phyloP scores from a whole-genome alignment of 2,329 filamentous ascomycete species.

The Trichoderma sp. region DNA sequence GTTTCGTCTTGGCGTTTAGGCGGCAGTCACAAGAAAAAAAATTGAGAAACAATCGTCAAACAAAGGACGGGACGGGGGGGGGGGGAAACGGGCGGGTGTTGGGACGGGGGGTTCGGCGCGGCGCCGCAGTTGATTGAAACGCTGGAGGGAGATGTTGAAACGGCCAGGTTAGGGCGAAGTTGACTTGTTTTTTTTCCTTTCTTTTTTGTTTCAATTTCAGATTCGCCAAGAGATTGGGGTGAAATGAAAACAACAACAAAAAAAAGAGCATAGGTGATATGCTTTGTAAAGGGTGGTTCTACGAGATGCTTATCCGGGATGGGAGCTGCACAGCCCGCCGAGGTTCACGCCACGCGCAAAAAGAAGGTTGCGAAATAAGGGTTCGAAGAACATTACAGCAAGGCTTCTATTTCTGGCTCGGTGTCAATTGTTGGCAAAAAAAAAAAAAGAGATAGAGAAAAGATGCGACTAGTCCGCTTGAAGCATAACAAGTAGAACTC shows the following conservation, averaged over 20 bases:
- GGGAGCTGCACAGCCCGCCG: not conserved
- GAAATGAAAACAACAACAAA: no score
- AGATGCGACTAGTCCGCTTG: not conserved
- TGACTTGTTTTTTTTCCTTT: not conserved
- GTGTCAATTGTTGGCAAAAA: not conserved
- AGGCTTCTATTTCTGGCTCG: not conserved
- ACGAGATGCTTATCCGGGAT: not conserved
- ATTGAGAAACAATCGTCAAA: constrained; percentile 19
- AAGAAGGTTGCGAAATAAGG: not conserved
- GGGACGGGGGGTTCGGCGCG: not conserved
- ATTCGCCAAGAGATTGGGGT: no score
- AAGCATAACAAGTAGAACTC: not conserved
- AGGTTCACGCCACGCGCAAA: not conserved
- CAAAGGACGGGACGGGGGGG: not conserved
- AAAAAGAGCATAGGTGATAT: not conserved
- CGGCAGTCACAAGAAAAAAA: not conserved
- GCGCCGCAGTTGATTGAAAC: constrained; percentile 2
- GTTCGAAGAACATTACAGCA: no score
- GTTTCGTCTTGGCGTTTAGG: constrained; percentile 2
- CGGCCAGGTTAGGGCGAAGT: not conserved
- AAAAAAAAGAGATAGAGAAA: no score
- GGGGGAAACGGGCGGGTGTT: not conserved
- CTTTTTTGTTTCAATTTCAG: not conserved
- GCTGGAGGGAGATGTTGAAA: constrained; percentile 11
- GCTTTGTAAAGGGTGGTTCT: not conserved